Evolutionary conservation across 2,329 filamentous ascomycete genomes (phyloP).

Genomic region (Calonectria pteridis): DNA sequence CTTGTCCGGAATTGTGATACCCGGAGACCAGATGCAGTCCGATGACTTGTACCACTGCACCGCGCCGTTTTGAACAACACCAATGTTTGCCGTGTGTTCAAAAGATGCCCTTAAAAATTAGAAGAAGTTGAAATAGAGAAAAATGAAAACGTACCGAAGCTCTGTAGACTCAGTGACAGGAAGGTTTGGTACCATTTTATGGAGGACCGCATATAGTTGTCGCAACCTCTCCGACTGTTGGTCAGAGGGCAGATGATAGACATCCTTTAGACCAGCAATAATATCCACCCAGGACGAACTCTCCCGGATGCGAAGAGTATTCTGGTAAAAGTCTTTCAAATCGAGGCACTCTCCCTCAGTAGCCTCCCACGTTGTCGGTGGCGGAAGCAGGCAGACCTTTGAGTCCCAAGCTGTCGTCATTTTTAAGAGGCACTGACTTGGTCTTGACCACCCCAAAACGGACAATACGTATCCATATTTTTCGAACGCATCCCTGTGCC

Average conservation of each 20-base stretch:
- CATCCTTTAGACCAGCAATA: not conserved
- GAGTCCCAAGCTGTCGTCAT: conserved; percentile 36
- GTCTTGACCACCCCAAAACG: not conserved
- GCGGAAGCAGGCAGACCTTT: conserved; percentile 39
- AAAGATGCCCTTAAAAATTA: conserved; percentile 25
- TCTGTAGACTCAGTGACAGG: conserved; percentile 27
- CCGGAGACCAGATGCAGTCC: conserved; percentile 38
- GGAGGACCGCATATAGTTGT: conserved; percentile 29
- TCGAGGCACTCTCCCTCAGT: conserved; percentile 38
- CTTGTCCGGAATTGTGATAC: conserved; percentile 31
- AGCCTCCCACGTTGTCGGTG: conserved; percentile 37
- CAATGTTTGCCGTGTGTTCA: conserved; percentile 31
- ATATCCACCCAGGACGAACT: conserved; percentile 36
- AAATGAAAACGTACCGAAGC: conserved; percentile 31
- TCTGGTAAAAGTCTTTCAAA: conserved; percentile 39
- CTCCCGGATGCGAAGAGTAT: conserved; percentile 30
- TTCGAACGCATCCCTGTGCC: conserved; percentile 29
- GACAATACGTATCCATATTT: conserved; percentile 33
- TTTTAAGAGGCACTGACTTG: conserved; percentile 35
- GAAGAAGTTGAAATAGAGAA: fast-evolving
- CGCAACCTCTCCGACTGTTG: conserved; percentile 20
- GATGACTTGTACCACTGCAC: conserved; percentile 31
- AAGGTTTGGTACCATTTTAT: conserved; percentile 35
- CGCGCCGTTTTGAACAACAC: conserved; percentile 28
- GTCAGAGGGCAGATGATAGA: conserved; percentile 23